A percentile compares a stretch with the other conserved stretches of the same genome.
Evolutionary conservation across 768 basidiomycete genomes (phyloP).

Genomic region (Pholiota molesta): DNA sequence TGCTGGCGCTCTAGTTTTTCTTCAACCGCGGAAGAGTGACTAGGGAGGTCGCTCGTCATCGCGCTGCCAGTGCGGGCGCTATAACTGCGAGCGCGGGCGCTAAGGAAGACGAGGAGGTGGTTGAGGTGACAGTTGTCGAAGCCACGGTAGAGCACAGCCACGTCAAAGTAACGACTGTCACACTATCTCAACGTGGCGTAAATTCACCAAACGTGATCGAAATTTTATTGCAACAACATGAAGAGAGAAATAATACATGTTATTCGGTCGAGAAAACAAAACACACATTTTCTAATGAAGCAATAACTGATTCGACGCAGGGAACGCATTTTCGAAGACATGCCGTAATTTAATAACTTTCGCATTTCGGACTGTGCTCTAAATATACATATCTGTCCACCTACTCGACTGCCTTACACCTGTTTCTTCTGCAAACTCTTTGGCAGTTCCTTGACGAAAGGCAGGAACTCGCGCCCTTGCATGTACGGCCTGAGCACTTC

Average conservation of each 20-base stretch:
- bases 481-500: slow-evolving; percentile 92
- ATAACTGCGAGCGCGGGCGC: not conserved
- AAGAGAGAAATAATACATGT: too few relatives aligned
- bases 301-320: too few relatives aligned
- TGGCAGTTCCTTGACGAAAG: slow-evolving; percentile 81
- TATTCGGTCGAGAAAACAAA: too few relatives aligned
- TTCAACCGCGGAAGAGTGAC: slow-evolving; percentile 44
- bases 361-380: not conserved
- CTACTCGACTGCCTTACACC: slow-evolving; percentile 27
- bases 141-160: not conserved
- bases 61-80: slow-evolving; percentile 4
- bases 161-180: not conserved
- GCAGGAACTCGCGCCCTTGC: slow-evolving; percentile 91
- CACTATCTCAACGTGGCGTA: slow-evolving; percentile 7
- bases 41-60: slow-evolving; percentile 39
- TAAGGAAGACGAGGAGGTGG: slow-evolving; percentile 4
- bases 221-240: not conserved
- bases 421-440: slow-evolving; percentile 80
- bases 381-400: not conserved
- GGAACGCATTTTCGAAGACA: too few relatives aligned
- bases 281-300: too few relatives aligned
- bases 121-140: not conserved
- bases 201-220: not conserved
- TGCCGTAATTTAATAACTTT: not conserved
- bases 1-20: slow-evolving; percentile 43